phyloP scores from a whole-genome alignment of 805 yeast genomes.

The Nakazawaea populi region DNA sequence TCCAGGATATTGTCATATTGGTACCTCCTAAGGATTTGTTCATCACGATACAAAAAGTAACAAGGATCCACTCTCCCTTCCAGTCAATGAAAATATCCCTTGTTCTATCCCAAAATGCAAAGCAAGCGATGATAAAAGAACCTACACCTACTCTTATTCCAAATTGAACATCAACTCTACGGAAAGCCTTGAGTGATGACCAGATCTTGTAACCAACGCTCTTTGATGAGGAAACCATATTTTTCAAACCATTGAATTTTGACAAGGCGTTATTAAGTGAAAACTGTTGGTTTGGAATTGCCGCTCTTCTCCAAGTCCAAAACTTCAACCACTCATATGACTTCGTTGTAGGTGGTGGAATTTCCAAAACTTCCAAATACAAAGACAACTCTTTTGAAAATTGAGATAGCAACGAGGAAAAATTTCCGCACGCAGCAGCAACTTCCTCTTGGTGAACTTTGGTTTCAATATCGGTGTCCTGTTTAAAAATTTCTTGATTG shows the following conservation, averaged over 20 bases:
- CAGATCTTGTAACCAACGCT: slow-evolving; percentile 33
- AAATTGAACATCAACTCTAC: slow-evolving; percentile 66
- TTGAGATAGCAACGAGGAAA: slow-evolving; percentile 57
- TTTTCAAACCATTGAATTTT: slow-evolving; percentile 20
- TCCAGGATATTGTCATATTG: slow-evolving; percentile 68
- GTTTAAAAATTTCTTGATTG: slow-evolving; percentile 43
- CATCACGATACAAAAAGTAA: slow-evolving; percentile 81
- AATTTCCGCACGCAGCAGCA: slow-evolving; percentile 80
- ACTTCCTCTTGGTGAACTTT: slow-evolving; percentile 71
- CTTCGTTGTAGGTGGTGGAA: slow-evolving; percentile 6
- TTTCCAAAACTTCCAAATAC: slow-evolving; percentile 38
- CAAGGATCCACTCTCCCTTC: slow-evolving; percentile 83
- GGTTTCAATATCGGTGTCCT: slow-evolving; percentile 28
- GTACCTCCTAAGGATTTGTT: slow-evolving; percentile 83
- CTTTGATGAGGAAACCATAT: slow-evolving; percentile 12
- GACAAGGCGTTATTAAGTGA: slow-evolving; percentile 31
- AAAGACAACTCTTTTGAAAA: slow-evolving; percentile 51
- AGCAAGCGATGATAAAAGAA: slow-evolving; percentile 54
- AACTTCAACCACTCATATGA: slow-evolving; percentile 49
- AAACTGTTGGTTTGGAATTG: slow-evolving; percentile 3
- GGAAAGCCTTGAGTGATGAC: slow-evolving; percentile 44
- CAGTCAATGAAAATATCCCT: slow-evolving; percentile 50
- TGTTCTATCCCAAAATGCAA: slow-evolving; percentile 60
- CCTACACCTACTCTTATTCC: slow-evolving; percentile 80
- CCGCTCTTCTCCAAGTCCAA: slow-evolving; percentile 30